phyloP scores from a whole-genome alignment of 2,329 filamentous ascomycete species.

The Aspergillus jensenii region DNA sequence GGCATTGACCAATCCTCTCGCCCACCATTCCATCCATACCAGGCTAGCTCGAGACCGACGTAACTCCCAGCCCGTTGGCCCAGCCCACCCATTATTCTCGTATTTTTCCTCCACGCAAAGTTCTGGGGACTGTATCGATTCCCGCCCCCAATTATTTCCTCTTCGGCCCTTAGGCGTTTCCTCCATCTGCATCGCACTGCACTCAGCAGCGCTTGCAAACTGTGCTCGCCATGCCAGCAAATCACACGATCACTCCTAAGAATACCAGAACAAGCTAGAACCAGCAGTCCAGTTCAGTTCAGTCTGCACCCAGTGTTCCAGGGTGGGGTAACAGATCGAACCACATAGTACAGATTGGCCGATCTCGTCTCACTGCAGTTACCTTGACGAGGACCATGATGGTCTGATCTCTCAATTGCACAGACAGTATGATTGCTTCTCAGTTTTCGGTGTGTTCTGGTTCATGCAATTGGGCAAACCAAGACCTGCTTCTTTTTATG shows the following conservation, averaged over 20 bases:
- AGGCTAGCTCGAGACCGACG: background rate
- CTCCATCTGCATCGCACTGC: background rate
- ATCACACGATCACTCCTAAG: background rate
- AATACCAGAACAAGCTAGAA: background rate
- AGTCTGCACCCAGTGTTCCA: background rate
- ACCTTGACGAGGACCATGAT: no score
- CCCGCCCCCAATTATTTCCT: background rate
- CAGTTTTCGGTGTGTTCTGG: no score
- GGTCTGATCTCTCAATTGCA: background rate
- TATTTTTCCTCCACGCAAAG: background rate
- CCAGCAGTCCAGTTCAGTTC: background rate
- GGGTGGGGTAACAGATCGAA: background rate
- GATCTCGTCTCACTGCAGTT: constrained; percentile 1
- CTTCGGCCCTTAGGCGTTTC: background rate
- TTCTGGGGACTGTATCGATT: background rate
- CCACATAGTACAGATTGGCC: background rate
- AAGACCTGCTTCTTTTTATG: no score
- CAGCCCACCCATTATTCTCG: background rate
- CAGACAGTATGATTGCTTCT: no score
- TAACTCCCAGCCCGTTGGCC: no score
- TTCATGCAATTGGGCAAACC: no score
- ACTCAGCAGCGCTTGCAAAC: background rate
- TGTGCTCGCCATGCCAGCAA: background rate
- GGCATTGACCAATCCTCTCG: background rate
- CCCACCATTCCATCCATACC: background rate